These are phyloP conservation scores for Botryotinia convoluta DNA, from an alignment of 2,329 filamentous ascomycete species.

Conservation along the genomic window DNA sequence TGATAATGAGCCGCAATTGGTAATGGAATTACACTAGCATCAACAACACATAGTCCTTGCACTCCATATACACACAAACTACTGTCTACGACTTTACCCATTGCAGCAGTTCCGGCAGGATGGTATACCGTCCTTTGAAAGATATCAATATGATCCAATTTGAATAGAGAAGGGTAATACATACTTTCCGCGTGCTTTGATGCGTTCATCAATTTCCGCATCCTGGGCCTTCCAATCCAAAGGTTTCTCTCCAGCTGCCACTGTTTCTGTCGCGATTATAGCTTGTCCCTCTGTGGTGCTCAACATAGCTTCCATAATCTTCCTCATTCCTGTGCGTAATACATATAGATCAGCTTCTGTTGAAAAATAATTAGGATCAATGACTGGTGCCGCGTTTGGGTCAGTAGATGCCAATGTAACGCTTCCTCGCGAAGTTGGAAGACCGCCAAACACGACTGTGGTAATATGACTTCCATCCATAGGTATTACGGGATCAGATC, in stretches of 20 bases:
- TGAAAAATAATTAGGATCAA: slow-evolving; percentile 10
- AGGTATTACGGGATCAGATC: slow-evolving; percentile 4
- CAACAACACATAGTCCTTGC: background rate
- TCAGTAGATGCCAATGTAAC: slow-evolving; percentile 5
- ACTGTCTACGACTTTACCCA: background rate
- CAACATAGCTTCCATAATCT: background rate
- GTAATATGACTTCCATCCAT: slow-evolving; percentile 21
- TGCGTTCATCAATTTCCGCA: slow-evolving; percentile 6
- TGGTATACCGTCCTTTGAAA: background rate
- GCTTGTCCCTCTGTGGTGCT: background rate
- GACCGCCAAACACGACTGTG: slow-evolving; percentile 11
- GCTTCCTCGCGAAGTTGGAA: slow-evolving; percentile 25
- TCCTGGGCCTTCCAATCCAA: background rate
- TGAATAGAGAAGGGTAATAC: too few relatives aligned
- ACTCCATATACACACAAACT: background rate
- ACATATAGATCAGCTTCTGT: slow-evolving; percentile 3
- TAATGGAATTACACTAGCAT: slow-evolving; percentile 2
- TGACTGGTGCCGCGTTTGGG: slow-evolving; percentile 8
- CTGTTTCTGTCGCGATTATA: background rate
- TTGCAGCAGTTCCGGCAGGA: slow-evolving; percentile 1
- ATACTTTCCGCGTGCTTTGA: slow-evolving; percentile 1
- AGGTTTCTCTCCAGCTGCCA: background rate
- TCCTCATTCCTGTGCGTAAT: slow-evolving; percentile 1
- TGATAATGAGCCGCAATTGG: slow-evolving; percentile 3
- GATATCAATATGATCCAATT: too few relatives aligned